Percentiles rank a stretch among this genome's conserved stretches.
These are phyloP conservation scores for Yamagishiella unicocca DNA, from an alignment of 139 green algal genomes.

Conservation along the genomic window DNA sequence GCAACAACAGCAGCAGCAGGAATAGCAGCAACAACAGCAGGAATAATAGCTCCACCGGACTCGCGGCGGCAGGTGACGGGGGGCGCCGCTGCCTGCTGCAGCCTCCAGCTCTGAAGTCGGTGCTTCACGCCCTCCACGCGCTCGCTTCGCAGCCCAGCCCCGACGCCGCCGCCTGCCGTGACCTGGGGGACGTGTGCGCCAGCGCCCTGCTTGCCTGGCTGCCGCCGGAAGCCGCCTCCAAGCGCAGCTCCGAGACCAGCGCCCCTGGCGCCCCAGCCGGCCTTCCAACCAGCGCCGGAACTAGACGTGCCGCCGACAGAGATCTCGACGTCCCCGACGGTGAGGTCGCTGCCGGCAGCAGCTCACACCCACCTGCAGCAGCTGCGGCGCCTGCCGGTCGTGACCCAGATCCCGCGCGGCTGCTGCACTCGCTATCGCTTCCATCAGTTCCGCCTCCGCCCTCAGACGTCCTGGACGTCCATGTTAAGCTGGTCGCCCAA, in stretches of 20 bases:
- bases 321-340: too few species aligned
- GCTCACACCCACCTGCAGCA: too few species aligned
- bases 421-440: not conserved
- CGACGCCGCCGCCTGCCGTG: not conserved
- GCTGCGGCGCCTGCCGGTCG: too few species aligned
- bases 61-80: not conserved
- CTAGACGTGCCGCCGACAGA: too few species aligned
- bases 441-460: not conserved
- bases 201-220: not conserved
- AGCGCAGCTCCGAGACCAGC: too few species aligned
- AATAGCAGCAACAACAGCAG: too few species aligned
- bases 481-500: slow-evolving; percentile 11
- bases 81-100: too few species aligned
- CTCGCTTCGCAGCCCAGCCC: not conserved
- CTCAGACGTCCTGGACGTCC: not conserved
- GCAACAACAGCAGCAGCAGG: not conserved
- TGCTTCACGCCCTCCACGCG: slow-evolving; percentile 9
- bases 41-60: too few species aligned
- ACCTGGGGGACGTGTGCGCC: not conserved
- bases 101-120: not conserved
- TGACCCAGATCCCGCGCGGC: too few species aligned
- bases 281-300: too few species aligned
- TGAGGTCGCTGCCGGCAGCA: too few species aligned
- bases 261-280: too few species aligned
- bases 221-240: not conserved